phyloP scores from a whole-genome alignment of 257 asterid species.

The Ilex aquifolium region DNA sequence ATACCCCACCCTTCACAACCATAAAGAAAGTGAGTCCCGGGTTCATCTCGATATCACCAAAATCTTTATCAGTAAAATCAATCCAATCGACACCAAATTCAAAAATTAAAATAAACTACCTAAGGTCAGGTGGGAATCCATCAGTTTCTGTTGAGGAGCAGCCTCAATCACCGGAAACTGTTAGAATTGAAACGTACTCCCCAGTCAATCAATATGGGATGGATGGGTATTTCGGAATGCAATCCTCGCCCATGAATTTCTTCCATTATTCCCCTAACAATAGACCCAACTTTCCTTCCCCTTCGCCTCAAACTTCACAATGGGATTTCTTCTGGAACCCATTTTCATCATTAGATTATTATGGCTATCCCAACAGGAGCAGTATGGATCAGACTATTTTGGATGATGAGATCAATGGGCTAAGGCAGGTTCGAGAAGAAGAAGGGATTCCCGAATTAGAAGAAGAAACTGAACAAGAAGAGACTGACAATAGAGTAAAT shows the following conservation, averaged over 20 bases:
- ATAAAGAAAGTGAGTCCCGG: conserved; percentile 49
- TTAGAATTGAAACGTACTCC: conserved; percentile 55
- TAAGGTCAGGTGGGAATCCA: conserved; percentile 59
- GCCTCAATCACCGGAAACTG: conserved; percentile 75
- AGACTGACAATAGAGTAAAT: conserved; percentile 31
- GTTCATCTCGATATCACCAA: conserved; percentile 66
- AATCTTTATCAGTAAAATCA: conserved; percentile 46
- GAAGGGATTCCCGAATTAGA: conserved; percentile 92
- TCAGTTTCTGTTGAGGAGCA: conserved; percentile 76
- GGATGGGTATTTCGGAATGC: conserved; percentile 64
- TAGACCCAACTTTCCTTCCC: conserved; percentile 52
- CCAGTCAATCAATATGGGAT: conserved; percentile 64
- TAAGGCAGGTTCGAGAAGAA: conserved; percentile 70
- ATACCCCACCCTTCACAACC: conserved; percentile 42
- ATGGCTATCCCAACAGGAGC: conserved; percentile 57
- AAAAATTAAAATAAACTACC: conserved; percentile 51
- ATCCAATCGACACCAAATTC: conserved; percentile 41
- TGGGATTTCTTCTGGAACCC: conserved; percentile 99
- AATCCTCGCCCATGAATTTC: conserved; percentile 46
- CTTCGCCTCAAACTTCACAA: conserved; percentile 73
- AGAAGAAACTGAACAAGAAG: conserved; percentile 88
- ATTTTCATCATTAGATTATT: conserved; percentile 79
- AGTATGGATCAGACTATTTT: conserved; percentile 41
- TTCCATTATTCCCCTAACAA: conserved; percentile 57
- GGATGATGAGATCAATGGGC: conserved; percentile 62